Conservation (phyloP, 176 grass and related monocot genomes). For the Aegilops umbellulata region DNA sequence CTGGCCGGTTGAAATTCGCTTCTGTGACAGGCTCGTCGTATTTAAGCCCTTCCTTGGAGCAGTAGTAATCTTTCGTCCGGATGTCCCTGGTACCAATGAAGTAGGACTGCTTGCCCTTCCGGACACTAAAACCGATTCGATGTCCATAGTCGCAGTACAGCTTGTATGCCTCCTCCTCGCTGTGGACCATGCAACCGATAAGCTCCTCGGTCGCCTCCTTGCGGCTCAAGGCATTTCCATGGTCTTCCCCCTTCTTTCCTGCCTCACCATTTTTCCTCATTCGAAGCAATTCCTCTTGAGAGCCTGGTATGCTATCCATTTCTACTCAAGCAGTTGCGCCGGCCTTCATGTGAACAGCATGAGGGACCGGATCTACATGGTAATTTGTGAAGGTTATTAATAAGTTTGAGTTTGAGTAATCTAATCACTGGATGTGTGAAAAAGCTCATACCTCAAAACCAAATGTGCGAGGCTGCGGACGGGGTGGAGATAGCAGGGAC, state of each 20-base stretch:
- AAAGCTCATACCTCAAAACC: not conserved
- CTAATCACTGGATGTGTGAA: not conserved
- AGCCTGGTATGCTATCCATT: constrained; percentile 42
- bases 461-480: not conserved
- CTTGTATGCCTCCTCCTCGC: constrained; percentile 80
- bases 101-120: constrained; percentile 87
- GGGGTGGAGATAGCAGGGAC: not conserved
- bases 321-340: constrained; percentile 32
- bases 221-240: constrained; percentile 47
- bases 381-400: not conserved
- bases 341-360: constrained; percentile 7
- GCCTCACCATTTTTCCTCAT: constrained; percentile 50
- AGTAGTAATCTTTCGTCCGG: constrained; percentile 85
- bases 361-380: not conserved
- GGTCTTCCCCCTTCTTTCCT: constrained; percentile 41
- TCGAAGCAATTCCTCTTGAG: constrained; percentile 51
- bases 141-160: constrained; percentile 85
- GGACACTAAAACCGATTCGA: constrained; percentile 82
- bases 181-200: constrained; percentile 67
- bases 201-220: constrained; percentile 64
- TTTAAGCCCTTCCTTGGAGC: constrained; percentile 91
- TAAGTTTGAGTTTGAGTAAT: not conserved
- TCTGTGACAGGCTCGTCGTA: constrained; percentile 81
- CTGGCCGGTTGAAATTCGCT: constrained; percentile 74
- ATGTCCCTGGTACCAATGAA: constrained; percentile 82